Evolutionary conservation across 2,329 filamentous ascomycete genomes (phyloP), one percentile per base, ranked within the genome.

Genomic region (Talaromyces pinophilus): DNA sequence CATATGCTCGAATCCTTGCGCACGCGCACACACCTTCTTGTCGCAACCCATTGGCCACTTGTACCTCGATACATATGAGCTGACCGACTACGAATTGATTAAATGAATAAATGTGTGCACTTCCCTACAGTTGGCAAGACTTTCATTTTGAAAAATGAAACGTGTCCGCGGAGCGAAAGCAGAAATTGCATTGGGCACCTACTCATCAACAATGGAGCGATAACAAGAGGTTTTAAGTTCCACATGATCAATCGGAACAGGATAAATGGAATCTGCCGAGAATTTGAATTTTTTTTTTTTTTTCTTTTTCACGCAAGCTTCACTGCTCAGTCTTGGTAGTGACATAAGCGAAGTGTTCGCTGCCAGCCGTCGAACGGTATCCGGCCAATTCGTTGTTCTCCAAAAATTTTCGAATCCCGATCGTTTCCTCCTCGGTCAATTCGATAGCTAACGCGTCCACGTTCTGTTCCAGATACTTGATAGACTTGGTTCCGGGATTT

Each of bases 401-500:
- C 33, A 64, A 6, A 44, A 59, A 59, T 0, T 6, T 5, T 25
- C 54, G 30, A 28, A 64, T 59, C 13, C 35, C 62, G 8, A 22
- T 22, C 11, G 19, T 33, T 52, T 74, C 72, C 30, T 71, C 71
- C 30, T 65, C 64, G 17, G 68, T 70, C 62, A 73, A 62, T n/a
- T 68, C 64, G 44, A 74, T 65, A 11, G 70, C 68, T 55, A 72
- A 54, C 22, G 70, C 55, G 2, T 54, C 70, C 54, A 73, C 67
- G 42, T 74, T 74, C 52, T 73, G 67, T 33, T 75, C 71, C 59
- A 73, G 69, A 57, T 73, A 73, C 55, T 70, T 70, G 44, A 64
- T 54, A 42, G 66, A 70, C 30, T 71, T 74, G 25, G 72, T 75
- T 13, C 72, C 72, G 17, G 72, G 73, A 59, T 73, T 73, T 0